These are phyloP conservation scores for Cystofilobasidium capitatum DNA, from an alignment of 768 basidiomycete genomes.

Conservation along the genomic window DNA sequence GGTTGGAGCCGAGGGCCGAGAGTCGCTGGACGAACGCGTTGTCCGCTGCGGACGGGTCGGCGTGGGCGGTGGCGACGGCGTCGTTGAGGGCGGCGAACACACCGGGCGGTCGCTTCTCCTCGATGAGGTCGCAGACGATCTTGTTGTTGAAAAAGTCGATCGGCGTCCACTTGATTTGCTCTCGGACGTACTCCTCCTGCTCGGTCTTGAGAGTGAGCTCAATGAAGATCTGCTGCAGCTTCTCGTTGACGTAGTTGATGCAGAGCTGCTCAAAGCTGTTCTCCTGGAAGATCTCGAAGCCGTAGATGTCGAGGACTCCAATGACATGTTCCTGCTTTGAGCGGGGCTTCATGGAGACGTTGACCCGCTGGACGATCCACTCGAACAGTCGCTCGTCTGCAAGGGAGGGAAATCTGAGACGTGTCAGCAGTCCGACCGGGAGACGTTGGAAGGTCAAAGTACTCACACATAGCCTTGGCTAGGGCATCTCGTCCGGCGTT, in stretches of 20 bases:
- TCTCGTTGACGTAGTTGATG: conserved; percentile 99
- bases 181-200: conserved; percentile 96
- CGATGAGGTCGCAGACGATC: conserved; percentile 94
- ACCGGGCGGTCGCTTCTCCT: conserved; percentile 89
- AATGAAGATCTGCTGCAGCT: conserved; percentile 72
- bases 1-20: conserved; percentile 65
- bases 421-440: not conserved
- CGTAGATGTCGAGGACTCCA: conserved; percentile 91
- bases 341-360: conserved; percentile 89
- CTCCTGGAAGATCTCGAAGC: conserved; percentile 96
- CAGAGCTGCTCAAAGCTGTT: conserved; percentile 92
- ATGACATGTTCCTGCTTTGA: conserved; percentile 65
- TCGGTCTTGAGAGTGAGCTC: conserved; percentile 97
- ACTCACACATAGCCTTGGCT: conserved; percentile 64
- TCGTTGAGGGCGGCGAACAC: conserved; percentile 97
- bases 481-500: conserved; percentile 79
- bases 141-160: conserved; percentile 99
- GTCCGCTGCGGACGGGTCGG: conserved; percentile 90
- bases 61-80: conserved; percentile 97
- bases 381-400: conserved; percentile 44
- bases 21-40: conserved; percentile 92
- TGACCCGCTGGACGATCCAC: conserved; percentile 96
- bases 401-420: not conserved
- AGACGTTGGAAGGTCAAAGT: not conserved
- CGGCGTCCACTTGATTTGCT: conserved; percentile 98